Percentiles rank a stretch among this genome's conserved stretches.
phyloP scores from a whole-genome alignment of 805 yeast species.

The Candida railenensis region DNA sequence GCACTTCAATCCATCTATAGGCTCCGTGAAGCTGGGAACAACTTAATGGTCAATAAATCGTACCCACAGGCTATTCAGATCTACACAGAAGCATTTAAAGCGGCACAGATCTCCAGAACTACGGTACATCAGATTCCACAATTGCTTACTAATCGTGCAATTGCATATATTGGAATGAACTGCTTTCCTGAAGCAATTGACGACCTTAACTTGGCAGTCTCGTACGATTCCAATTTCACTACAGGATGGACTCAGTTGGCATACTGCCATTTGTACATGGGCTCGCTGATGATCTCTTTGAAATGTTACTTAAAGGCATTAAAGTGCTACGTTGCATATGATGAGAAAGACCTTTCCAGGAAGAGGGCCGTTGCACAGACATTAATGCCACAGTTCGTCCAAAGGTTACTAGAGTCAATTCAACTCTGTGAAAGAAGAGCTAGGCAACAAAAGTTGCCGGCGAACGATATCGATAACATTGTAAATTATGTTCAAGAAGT shows the following conservation, averaged over 20 bases:
- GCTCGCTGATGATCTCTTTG: slow-evolving; percentile 30
- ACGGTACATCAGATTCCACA: slow-evolving; percentile 21
- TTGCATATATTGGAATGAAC: slow-evolving; percentile 40
- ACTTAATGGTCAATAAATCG: slow-evolving; percentile 33
- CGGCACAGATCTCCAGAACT: slow-evolving; percentile 10
- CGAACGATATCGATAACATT: slow-evolving; percentile 19
- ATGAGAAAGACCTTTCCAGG: slow-evolving; percentile 16
- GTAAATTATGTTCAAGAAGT: slow-evolving; percentile 26
- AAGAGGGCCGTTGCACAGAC: slow-evolving; percentile 18
- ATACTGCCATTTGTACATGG: slow-evolving; percentile 42
- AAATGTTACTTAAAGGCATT: slow-evolving; percentile 33
- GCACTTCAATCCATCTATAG: slow-evolving; percentile 7
- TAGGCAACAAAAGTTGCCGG: slow-evolving; percentile 30
- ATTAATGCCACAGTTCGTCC: slow-evolving; percentile 39
- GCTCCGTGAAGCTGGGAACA: slow-evolving; percentile 41
- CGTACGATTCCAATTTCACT: slow-evolving; percentile 29
- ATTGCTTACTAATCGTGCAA: slow-evolving; percentile 36
- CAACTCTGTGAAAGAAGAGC: slow-evolving; percentile 37
- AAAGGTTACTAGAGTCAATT: slow-evolving; percentile 31
- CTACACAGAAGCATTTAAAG: slow-evolving; percentile 35
- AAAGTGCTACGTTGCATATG: slow-evolving; percentile 16
- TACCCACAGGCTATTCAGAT: slow-evolving; percentile 39
- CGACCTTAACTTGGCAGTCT: slow-evolving; percentile 33
- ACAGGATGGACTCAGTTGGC: slow-evolving; percentile 47
- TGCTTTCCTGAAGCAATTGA: slow-evolving; percentile 39